Evolutionary conservation across 2,329 filamentous ascomycete genomes (phyloP).

Genomic region (Calonectria honghensis): DNA sequence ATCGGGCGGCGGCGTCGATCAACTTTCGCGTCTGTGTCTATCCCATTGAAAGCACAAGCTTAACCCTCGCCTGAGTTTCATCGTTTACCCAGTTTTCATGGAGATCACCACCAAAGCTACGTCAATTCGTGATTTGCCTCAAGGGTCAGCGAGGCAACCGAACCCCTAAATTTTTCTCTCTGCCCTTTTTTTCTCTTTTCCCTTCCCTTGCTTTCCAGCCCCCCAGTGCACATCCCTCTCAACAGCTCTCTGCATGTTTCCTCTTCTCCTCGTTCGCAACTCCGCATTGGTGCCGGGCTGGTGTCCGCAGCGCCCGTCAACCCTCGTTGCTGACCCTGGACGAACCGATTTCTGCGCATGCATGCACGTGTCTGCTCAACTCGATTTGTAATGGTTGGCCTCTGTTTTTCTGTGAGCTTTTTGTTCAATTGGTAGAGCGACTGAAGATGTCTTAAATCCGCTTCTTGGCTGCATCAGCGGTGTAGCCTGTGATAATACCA

Average conservation of each 20-base stretch:
- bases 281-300: neutral
- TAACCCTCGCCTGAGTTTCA: slow-evolving; percentile 12
- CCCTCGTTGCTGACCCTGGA: neutral
- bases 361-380: slow-evolving; percentile 28
- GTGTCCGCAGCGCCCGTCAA: too few relatives aligned
- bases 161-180: slow-evolving; percentile 25
- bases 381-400: neutral
- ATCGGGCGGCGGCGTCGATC: slow-evolving; percentile 14
- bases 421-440: slow-evolving; percentile 32
- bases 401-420: neutral
- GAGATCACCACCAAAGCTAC: slow-evolving; percentile 29
- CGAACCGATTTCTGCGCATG: neutral
- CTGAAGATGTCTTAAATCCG: slow-evolving; percentile 33
- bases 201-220: slow-evolving; percentile 30
- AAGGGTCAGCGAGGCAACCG: slow-evolving; percentile 12
- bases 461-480: slow-evolving; percentile 47
- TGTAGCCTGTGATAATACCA: slow-evolving; percentile 35
- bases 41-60: neutral
- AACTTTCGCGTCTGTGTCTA: slow-evolving; percentile 8
- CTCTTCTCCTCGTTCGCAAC: neutral
- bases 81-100: slow-evolving; percentile 25
- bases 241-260: neutral
- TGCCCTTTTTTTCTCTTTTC: neutral
- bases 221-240: slow-evolving; percentile 5
- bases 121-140: slow-evolving; percentile 3